These are phyloP conservation scores for Coemansia aciculifera DNA, from an alignment of 192 early-diverging fungal species.

Conservation along the genomic window DNA sequence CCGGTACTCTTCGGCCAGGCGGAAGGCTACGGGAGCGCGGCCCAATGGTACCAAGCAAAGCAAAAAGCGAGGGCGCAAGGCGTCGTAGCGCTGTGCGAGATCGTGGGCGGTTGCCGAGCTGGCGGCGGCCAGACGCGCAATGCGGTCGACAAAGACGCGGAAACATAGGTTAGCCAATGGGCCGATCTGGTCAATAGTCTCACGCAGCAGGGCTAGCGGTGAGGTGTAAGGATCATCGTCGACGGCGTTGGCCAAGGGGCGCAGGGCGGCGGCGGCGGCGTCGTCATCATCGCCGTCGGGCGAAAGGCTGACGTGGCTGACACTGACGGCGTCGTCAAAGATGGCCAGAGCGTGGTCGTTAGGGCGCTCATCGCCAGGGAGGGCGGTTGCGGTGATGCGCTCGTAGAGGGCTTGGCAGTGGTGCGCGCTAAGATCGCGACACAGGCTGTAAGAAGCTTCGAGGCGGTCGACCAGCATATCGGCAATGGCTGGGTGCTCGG, in stretches of 20 bases:
- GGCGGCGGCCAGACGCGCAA: slow-evolving; percentile 11
- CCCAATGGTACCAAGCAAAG: slow-evolving; percentile 42
- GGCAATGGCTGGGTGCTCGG: slow-evolving; percentile 17
- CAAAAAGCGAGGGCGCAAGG: slow-evolving; percentile 30
- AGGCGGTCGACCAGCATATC: slow-evolving; percentile 30
- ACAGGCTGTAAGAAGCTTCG: slow-evolving; percentile 35
- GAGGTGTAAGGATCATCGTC: slow-evolving; percentile 31
- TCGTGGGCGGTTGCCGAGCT: slow-evolving; percentile 1
- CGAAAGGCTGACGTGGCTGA: slow-evolving; percentile 13
- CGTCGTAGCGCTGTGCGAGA: slow-evolving; percentile 27
- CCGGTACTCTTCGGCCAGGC: slow-evolving; percentile 50
- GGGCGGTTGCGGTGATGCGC: slow-evolving; percentile 24
- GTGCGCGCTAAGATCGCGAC: slow-evolving; percentile 32
- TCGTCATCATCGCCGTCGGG: not conserved
- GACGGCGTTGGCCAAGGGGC: not conserved
- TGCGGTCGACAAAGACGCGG: slow-evolving; percentile 40
- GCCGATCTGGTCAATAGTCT: slow-evolving; percentile 39
- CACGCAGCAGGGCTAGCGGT: slow-evolving; percentile 36
- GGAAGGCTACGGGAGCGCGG: slow-evolving; percentile 36
- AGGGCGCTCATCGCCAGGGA: slow-evolving; percentile 28
- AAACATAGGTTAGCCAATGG: slow-evolving; percentile 43
- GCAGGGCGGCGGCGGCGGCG: not conserved
- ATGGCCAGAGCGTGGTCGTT: slow-evolving; percentile 9
- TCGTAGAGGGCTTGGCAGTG: slow-evolving; percentile 34
- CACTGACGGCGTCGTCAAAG: slow-evolving; percentile 27